Evolutionary conservation across 352 stramenopile genomes (phyloP).

Genomic region (Lagenidium giganteum): DNA sequence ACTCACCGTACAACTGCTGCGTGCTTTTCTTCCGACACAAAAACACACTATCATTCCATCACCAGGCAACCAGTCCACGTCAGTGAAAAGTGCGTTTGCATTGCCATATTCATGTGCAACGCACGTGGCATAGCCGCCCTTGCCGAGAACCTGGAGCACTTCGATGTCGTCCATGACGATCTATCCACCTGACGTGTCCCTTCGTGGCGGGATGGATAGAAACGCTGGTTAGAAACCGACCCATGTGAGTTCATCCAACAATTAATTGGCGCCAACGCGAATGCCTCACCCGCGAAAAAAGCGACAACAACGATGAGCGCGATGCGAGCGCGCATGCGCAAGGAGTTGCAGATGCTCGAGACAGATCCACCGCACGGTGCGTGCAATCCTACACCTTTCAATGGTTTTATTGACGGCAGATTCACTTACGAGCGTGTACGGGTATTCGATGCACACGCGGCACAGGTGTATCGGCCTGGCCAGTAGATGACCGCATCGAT

Average conservation of each 20-base stretch:
- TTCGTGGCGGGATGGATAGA: no score
- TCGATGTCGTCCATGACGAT: conserved; percentile 31
- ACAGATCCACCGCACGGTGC: conserved; percentile 58
- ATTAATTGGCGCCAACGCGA: no score
- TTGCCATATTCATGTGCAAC: no score
- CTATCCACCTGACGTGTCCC: no score
- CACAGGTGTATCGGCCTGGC: conserved; percentile 57
- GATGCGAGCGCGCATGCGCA: conserved; percentile 62
- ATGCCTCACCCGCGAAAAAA: no score
- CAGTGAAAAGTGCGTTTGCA: not conserved
- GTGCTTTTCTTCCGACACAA: conserved; percentile 21
- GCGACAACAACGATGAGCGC: conserved; percentile 29
- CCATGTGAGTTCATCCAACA: no score
- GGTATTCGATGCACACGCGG: not conserved
- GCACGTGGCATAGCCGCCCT: conserved; percentile 46
- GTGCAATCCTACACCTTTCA: not conserved
- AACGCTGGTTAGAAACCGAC: conserved; percentile 11
- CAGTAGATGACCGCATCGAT: conserved; percentile 58
- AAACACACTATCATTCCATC: conserved; percentile 24
- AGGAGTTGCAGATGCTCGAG: conserved; percentile 70
- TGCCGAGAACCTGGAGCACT: conserved; percentile 33
- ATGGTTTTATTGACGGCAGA: no score
- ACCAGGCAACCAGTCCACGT: conserved; percentile 1
- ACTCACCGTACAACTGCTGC: conserved; percentile 18
- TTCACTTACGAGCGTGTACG: not conserved